Conservation (phyloP, 2,329 filamentous ascomycete species). For the Xylaria sp. region DNA sequence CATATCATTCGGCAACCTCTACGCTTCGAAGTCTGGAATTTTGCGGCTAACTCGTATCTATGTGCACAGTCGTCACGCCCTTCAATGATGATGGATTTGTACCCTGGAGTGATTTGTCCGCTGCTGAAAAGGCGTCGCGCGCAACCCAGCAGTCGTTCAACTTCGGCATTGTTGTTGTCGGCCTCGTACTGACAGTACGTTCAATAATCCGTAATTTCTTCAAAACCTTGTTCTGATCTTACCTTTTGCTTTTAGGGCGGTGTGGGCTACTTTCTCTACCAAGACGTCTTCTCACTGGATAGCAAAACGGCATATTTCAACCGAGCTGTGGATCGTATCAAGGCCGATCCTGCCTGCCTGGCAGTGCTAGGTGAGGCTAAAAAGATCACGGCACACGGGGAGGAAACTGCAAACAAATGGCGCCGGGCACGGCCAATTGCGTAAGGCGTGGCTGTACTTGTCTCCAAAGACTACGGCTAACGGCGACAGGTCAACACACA, state of each 20-base stretch:
- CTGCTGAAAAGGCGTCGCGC: constrained; percentile 80
- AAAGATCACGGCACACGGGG: constrained; percentile 83
- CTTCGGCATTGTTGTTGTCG: constrained; percentile 79
- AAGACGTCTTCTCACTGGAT: constrained; percentile 84
- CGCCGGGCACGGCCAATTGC: constrained; percentile 71
- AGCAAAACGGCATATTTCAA: constrained; percentile 92
- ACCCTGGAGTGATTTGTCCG: constrained; percentile 81
- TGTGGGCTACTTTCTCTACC: constrained; percentile 82
- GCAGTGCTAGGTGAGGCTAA: constrained; percentile 79
- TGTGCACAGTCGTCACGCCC: constrained; percentile 72
- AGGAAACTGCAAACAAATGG: constrained; percentile 85
- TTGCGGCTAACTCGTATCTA: background rate
- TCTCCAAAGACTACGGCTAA: constrained; percentile 25
- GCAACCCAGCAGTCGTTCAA: constrained; percentile 94
- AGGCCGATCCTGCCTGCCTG: constrained; percentile 75
- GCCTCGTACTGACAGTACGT: constrained; percentile 78
- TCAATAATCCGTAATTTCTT: constrained; percentile 3
- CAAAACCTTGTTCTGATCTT: constrained; percentile 16
- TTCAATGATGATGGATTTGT: constrained; percentile 88
- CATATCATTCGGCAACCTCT: background rate
- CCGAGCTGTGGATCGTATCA: constrained; percentile 82
- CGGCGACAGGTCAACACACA: constrained; percentile 68
- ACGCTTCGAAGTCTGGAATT: background rate
- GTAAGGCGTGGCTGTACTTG: constrained; percentile 52
- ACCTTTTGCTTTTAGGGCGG: constrained; percentile 64